Conservation (phyloP, 2,329 filamentous ascomycete genomes). For the Colletotrichum liaoningense region DNA sequence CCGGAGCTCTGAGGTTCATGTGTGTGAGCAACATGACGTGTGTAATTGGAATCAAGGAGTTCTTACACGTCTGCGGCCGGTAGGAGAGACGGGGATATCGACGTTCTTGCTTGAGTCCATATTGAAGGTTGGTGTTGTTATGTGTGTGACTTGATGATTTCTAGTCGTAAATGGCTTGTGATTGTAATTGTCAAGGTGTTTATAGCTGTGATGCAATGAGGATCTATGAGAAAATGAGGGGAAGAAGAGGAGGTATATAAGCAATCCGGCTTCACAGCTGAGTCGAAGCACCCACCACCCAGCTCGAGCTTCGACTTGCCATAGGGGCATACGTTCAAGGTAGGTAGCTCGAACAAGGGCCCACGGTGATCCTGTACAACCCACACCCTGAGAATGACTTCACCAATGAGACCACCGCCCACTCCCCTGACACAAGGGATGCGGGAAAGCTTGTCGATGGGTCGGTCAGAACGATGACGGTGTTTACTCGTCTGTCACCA, state of each 20-base stretch:
- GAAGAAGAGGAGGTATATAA: slow-evolving; percentile 25
- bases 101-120: slow-evolving; percentile 35
- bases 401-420: slow-evolving; percentile 35
- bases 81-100: slow-evolving; percentile 12
- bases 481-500: slow-evolving; percentile 6
- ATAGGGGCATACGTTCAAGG: neutral
- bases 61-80: slow-evolving; percentile 33
- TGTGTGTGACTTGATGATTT: neutral
- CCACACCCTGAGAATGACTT: slow-evolving; percentile 29
- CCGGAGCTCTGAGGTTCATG: slow-evolving; percentile 53
- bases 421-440: slow-evolving; percentile 36
- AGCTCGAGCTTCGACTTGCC: slow-evolving; percentile 5
- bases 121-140: neutral
- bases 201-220: rapidly evolving
- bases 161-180: neutral
- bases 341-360: neutral
- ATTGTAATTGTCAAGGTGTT: neutral
- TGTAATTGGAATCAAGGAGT: rapidly evolving
- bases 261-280: slow-evolving; percentile 16
- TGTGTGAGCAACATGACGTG: neutral
- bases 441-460: slow-evolving; percentile 37
- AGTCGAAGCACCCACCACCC: neutral
- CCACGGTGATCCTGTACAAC: slow-evolving; percentile 15
- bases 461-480: slow-evolving; percentile 28
- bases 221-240: rapidly evolving